Percentiles rank a stretch among this genome's conserved stretches.
Evolutionary conservation across 345 rosid genomes (phyloP).

Genomic region (Euclidium syriacum): DNA sequence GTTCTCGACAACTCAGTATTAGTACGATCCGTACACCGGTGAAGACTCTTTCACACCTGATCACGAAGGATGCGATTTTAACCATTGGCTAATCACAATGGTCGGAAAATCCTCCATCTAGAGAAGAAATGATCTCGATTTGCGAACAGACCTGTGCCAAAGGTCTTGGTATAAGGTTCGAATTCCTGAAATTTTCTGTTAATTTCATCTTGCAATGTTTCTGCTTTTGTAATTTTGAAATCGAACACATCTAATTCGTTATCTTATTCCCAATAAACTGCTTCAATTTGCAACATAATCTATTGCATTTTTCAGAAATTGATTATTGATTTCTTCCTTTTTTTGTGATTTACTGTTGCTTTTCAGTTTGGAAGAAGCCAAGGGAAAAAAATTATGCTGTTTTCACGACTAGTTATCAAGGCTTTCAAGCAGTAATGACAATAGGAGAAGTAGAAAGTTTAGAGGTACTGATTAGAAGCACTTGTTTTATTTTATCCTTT

Average conservation of each 20-base stretch:
- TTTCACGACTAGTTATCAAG: slow-evolving; percentile 84
- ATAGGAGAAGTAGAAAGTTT: slow-evolving; percentile 72
- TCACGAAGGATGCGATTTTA: slow-evolving; percentile 82
- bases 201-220: not conserved
- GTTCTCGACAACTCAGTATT: slow-evolving; percentile 25
- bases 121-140: slow-evolving; percentile 69
- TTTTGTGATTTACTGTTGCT: slow-evolving; percentile 4
- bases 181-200: not conserved
- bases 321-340: not conserved
- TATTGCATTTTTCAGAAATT: not conserved
- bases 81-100: slow-evolving; percentile 85
- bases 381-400: slow-evolving; percentile 76
- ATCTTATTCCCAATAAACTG: not conserved
- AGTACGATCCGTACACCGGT: slow-evolving; percentile 45
- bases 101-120: slow-evolving; percentile 45
- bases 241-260: not conserved
- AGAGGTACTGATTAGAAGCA: slow-evolving; percentile 34
- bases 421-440: slow-evolving; percentile 86
- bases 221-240: not conserved
- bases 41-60: slow-evolving; percentile 68
- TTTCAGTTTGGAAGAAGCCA: slow-evolving; percentile 80
- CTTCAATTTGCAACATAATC: not conserved
- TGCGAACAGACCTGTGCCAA: slow-evolving; percentile 77
- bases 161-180: slow-evolving; percentile 69
- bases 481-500: not conserved